Evolutionary conservation across 805 yeast genomes (phyloP), one percentile per base, ranked within the genome.

Genomic region (Cyberlindnera amylophila): DNA sequence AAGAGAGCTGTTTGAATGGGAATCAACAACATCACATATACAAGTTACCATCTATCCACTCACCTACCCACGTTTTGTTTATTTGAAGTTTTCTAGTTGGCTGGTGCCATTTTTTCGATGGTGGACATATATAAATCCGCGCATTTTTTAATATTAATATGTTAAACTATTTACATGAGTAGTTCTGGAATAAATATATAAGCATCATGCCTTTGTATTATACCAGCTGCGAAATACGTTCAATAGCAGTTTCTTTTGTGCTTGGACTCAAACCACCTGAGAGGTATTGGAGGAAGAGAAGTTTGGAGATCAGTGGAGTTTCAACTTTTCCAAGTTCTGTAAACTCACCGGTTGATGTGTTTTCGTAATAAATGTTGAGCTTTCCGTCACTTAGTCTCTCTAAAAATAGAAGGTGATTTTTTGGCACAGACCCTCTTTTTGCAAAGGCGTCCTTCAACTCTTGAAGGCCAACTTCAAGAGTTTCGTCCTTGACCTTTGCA

Each of bases 201-300:
- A 14, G 6, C 24, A 9, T 21, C 24, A 21, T 10, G 11, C 32
- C 4, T 12, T 9, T 17, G 8, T 27, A n/a, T 43, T 18, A 57
- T 15, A 54, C 60, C 5, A 58, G 39, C 30, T 51, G 46, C 1
- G 57, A 45, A 24, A 69, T 59, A 7, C 64, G 71, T 32, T 67
- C 63, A 17, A 67, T 64, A 42, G 74, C 66, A 34, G 69, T 64
- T 38, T 65, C 64, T 44, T 76, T 65, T 29, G 82, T 71, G 2
- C 74, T 65, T 51, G 75, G 80, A 52, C 82, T 72, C 51, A 85
- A 70, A 1, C 91, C 91, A 49, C 86, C 91, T 50, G 85, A 75
- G 52, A 89, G 63, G 60, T 91, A 90, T 61, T 82, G 87, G 50
- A 85, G 66, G 50, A 89, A 78, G 42, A 90, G 66, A n/a, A 83